Evolutionary conservation across 202 grass and related monocot species (phyloP).

Genomic region (Brachypodium distachyon): DNA sequence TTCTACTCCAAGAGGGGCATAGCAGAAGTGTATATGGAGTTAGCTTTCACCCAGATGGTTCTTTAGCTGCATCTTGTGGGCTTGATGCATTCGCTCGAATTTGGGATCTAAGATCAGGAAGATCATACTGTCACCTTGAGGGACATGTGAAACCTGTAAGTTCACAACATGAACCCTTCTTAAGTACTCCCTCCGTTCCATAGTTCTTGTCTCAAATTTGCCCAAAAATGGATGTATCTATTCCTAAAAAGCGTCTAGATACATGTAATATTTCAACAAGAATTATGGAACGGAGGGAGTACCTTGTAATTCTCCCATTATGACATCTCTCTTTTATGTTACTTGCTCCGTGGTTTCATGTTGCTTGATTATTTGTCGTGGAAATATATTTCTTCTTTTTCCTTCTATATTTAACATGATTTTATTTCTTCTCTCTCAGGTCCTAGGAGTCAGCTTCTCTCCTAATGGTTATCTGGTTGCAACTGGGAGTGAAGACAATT

Average conservation of each 20-base stretch:
- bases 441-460: conserved; percentile 83
- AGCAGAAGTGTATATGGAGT: conserved; percentile 89
- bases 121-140: conserved; percentile 67
- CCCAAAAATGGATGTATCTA: too few relatives aligned
- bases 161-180: background rate
- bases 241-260: too few relatives aligned
- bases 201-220: too few relatives aligned
- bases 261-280: too few relatives aligned
- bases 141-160: conserved; percentile 94
- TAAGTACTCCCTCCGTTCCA: too few relatives aligned
- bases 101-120: conserved; percentile 93
- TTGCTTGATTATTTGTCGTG: conserved; percentile 6
- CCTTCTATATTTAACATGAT: background rate
- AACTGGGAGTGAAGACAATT: conserved; percentile 91
- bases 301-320: background rate
- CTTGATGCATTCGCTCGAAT: conserved; percentile 78
- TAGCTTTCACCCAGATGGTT: conserved; percentile 90
- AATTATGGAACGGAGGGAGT: too few relatives aligned
- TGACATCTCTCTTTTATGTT: background rate
- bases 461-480: conserved; percentile 87
- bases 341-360: background rate
- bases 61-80: conserved; percentile 80
- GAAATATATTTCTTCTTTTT: background rate
- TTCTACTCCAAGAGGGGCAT: conserved; percentile 94
- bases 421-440: conserved; percentile 46